Evolutionary conservation across 345 rosid species (phyloP).

Genomic region (Eucalyptus cladocalyx): DNA sequence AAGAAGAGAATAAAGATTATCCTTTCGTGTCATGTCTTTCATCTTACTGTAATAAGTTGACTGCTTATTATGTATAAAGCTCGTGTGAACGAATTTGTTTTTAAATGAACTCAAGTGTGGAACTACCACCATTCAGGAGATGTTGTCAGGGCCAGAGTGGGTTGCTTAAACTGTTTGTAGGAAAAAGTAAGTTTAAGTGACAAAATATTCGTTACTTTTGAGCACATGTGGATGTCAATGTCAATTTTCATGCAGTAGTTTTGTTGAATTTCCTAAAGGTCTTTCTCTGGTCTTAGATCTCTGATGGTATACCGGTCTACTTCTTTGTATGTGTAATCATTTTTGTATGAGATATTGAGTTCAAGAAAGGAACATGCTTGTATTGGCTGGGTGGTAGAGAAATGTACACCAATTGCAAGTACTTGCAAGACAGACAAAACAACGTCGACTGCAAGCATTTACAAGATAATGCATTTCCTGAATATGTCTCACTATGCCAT

Average conservation of each 20-base stretch:
- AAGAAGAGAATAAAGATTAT: neutral
- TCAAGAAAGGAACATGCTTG: neutral
- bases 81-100: neutral
- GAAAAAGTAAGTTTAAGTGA: neutral
- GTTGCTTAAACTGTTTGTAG: neutral
- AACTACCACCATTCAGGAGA: neutral
- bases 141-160: neutral
- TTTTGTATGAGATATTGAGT: neutral
- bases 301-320: neutral
- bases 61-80: neutral
- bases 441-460: neutral
- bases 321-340: neutral
- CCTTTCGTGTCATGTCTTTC: neutral
- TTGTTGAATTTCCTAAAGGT: neutral
- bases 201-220: neutral
- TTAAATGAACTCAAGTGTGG: neutral
- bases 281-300: neutral
- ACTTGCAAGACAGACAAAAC: neutral
- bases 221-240: neutral
- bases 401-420: neutral
- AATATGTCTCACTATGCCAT: neutral
- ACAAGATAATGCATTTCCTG: neutral
- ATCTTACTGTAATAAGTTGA: neutral
- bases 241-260: neutral
- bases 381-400: neutral